Percentiles rank a stretch among this genome's conserved stretches.
Evolutionary conservation across 495 filamentous ascomycete genomes (phyloP).

Genomic region (Endocarpon pusillum): DNA sequence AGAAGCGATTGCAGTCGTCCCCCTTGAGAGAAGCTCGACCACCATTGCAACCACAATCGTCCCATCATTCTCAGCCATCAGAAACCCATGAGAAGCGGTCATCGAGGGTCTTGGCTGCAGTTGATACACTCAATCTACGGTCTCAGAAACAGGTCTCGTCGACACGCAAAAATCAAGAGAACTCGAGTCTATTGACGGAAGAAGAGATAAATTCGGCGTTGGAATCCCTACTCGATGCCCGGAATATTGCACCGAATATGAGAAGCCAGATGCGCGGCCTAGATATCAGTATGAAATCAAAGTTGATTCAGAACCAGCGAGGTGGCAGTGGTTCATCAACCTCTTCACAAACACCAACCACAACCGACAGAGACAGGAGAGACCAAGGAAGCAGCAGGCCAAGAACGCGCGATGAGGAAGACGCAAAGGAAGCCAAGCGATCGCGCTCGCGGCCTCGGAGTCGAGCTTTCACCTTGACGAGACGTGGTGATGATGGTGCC

Average conservation of each 20-base stretch:
- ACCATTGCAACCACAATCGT: conserved; percentile 12
- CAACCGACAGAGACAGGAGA: conserved; percentile 19
- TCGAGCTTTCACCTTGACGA: conserved; percentile 58
- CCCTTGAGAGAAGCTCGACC: conserved; percentile 8
- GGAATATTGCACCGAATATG: conserved; percentile 87
- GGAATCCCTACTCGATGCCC: conserved; percentile 46
- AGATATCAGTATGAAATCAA: conserved; percentile 76
- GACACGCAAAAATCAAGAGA: conserved; percentile 26
- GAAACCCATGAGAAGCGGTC: conserved; percentile 21
- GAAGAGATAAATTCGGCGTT: conserved; percentile 33
- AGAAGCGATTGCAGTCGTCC: conserved; percentile 1
- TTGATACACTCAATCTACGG: conserved; percentile 40
- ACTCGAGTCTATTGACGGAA: conserved; percentile 27
- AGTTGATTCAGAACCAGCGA: conserved; percentile 82
- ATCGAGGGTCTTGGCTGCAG: conserved; percentile 47
- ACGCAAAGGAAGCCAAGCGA: conserved; percentile 31
- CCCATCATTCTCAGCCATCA: conserved; percentile 9
- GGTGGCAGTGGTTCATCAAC: conserved; percentile 35
- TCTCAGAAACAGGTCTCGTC: conserved; percentile 12
- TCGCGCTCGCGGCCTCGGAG: conserved; percentile 47
- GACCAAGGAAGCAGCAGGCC: conserved; percentile 26
- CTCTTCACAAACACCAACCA: conserved; percentile 15
- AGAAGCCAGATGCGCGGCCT: conserved; percentile 83
- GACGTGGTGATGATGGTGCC: conserved; percentile 36
- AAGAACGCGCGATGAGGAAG: conserved; percentile 22